Percentiles rank a stretch among this genome's conserved stretches.
phyloP scores from a whole-genome alignment of 345 rosid species.

The Geranium rotundifolium region DNA sequence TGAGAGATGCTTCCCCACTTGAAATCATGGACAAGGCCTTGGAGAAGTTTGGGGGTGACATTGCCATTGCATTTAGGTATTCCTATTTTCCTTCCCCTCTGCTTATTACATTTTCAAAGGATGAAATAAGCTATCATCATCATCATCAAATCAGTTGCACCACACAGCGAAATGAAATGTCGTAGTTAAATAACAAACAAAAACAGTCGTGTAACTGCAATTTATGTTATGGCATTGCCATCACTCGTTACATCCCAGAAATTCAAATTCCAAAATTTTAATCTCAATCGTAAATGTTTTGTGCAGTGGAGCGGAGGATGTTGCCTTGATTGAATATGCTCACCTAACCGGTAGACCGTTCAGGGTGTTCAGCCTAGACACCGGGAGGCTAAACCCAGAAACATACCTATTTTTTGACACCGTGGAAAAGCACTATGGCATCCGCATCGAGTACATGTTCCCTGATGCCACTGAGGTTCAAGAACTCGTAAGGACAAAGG shows the following conservation, averaged over 20 bases:
- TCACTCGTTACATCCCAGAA: too few species aligned
- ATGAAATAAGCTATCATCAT: too few species aligned
- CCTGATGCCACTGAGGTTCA: constrained; percentile 95
- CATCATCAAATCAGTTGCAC: too few species aligned
- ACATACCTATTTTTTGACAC: constrained; percentile 61
- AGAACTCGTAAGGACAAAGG: constrained; percentile 79
- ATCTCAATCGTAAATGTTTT: too few species aligned
- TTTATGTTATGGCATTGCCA: too few species aligned
- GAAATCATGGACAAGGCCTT: constrained; percentile 88
- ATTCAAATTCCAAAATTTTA: too few species aligned
- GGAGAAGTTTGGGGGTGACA: constrained; percentile 64
- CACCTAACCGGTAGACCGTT: constrained; percentile 67
- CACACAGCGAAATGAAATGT: too few species aligned
- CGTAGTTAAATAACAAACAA: too few species aligned
- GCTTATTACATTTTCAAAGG: too few species aligned
- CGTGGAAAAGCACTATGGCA: constrained; percentile 71
- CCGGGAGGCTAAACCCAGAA: constrained; percentile 85
- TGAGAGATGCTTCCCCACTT: constrained; percentile 67
- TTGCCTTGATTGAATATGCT: constrained; percentile 89
- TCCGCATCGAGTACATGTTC: constrained; percentile 81
- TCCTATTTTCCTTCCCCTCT: neutral
- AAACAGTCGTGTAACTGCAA: too few species aligned
- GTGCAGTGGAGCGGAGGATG: constrained; percentile 96
- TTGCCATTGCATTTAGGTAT: constrained; percentile 93
- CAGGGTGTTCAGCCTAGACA: constrained; percentile 88